phyloP scores from a whole-genome alignment of 1,284 basidiomycete genomes.

The Omphalotus olearius region DNA sequence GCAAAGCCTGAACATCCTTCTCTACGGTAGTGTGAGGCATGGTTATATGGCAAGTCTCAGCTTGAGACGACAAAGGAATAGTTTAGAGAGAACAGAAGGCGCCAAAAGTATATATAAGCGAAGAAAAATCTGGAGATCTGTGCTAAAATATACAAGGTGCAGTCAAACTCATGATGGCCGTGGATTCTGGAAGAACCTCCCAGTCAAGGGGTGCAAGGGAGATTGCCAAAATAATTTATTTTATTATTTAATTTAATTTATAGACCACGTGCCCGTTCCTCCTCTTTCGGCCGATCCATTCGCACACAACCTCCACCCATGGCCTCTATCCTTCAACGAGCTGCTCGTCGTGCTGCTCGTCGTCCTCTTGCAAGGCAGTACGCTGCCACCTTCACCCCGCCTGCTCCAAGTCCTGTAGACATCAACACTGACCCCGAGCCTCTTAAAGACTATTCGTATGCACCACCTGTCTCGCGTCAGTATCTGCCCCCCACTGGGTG shows the following conservation, averaged over 20 bases:
- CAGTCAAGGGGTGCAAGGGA: too few species aligned
- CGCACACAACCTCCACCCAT: constrained; percentile 1
- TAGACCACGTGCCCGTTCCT: not conserved
- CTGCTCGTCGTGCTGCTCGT: constrained; percentile 4
- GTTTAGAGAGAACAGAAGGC: constrained; percentile 12
- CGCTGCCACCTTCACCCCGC: constrained; percentile 12
- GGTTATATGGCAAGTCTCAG: not conserved
- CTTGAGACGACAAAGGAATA: constrained; percentile 1
- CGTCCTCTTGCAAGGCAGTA: constrained; percentile 2
- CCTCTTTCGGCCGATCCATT: not conserved
- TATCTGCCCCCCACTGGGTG: constrained; percentile 68
- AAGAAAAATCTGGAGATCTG: constrained; percentile 18
- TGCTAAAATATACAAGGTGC: constrained; percentile 18
- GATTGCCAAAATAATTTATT: too few species aligned
- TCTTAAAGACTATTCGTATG: constrained; percentile 73
- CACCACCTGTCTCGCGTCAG: constrained; percentile 71
- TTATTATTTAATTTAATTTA: not conserved
- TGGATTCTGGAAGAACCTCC: constrained; percentile 1
- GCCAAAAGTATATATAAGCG: constrained; percentile 15
- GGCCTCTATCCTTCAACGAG: constrained; percentile 11
- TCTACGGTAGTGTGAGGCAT: constrained; percentile 25
- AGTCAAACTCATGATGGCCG: constrained; percentile 13
- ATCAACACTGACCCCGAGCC: constrained; percentile 49
- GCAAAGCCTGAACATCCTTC: constrained; percentile 42
- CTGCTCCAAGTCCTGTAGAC: constrained; percentile 27